These are phyloP conservation scores for Aspergillus sp. DNA, from an alignment of 2,329 filamentous ascomycete species.

Conservation along the genomic window DNA sequence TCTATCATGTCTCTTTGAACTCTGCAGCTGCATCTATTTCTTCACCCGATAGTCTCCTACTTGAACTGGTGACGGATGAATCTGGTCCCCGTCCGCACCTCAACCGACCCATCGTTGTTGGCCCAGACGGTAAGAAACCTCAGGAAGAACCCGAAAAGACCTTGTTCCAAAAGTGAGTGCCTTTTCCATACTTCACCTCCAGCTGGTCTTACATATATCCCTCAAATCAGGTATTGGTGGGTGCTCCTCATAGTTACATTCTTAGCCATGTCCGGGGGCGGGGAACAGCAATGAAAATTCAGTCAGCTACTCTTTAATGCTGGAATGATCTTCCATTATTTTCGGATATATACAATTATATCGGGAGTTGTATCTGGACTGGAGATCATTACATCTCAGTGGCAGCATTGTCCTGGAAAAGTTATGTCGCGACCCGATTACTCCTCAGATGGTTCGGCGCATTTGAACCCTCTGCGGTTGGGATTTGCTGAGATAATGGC, in stretches of 20 bases:
- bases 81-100: slow-evolving; percentile 39
- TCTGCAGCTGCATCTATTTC: slow-evolving; percentile 19
- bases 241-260: slow-evolving; percentile 43
- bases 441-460: not conserved
- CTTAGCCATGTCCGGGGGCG: slow-evolving; percentile 43
- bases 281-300: slow-evolving; percentile 26
- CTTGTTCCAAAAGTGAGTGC: slow-evolving; percentile 44
- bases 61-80: slow-evolving; percentile 36
- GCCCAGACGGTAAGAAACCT: slow-evolving; percentile 38
- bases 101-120: slow-evolving; percentile 40
- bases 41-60: slow-evolving; percentile 19
- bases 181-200: not conserved
- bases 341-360: not conserved
- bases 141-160: slow-evolving; percentile 44
- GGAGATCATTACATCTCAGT: not conserved
- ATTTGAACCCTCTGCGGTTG: not conserved
- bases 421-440: not conserved
- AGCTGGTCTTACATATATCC: slow-evolving; percentile 8
- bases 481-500: not conserved
- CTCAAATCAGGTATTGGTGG: slow-evolving; percentile 47
- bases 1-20: slow-evolving; percentile 42
- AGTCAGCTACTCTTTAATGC: not conserved
- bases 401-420: not conserved
- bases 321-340: not conserved
- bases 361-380: not conserved